Percentiles rank a stretch among this genome's conserved stretches.
These are phyloP conservation scores for Caryopteris hybrid DNA, from an alignment of 305 asterid genomes.

Conservation along the genomic window DNA sequence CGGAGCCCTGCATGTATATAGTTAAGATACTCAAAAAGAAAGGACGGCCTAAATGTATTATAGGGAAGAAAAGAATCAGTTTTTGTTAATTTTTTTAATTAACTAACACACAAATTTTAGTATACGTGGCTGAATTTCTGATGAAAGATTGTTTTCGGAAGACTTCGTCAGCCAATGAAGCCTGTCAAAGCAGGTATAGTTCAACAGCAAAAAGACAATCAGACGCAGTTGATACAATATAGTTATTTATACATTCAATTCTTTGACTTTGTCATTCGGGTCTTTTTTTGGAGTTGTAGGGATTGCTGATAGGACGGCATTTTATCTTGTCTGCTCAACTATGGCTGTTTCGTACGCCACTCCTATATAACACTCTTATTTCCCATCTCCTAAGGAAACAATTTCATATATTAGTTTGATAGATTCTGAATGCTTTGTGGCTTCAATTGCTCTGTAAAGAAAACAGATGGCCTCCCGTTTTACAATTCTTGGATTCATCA, in stretches of 20 bases:
- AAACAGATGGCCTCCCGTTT: slow-evolving; percentile 1
- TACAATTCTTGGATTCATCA: background rate
- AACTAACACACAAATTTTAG: no score
- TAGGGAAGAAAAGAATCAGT: no score
- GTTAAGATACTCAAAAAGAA: background rate
- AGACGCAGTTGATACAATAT: no score
- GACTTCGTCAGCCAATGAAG: no score
- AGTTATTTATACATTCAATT: background rate
- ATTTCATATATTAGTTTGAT: background rate
- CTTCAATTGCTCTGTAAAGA: background rate
- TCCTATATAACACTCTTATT: background rate
- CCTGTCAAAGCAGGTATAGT: no score
- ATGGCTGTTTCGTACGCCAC: background rate
- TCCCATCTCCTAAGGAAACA: slow-evolving; percentile 2
- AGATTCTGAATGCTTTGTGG: background rate
- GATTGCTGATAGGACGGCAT: slow-evolving; percentile 11
- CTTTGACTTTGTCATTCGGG: background rate
- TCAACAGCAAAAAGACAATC: no score
- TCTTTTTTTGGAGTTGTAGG: background rate
- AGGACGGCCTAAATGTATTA: background rate
- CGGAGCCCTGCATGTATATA: background rate
- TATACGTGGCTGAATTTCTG: no score
- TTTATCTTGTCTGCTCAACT: background rate
- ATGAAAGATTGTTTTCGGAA: no score
- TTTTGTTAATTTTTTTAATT: no score